Evolutionary conservation across 768 basidiomycete genomes (phyloP).

Genomic region (Suillus cothurnatus): DNA sequence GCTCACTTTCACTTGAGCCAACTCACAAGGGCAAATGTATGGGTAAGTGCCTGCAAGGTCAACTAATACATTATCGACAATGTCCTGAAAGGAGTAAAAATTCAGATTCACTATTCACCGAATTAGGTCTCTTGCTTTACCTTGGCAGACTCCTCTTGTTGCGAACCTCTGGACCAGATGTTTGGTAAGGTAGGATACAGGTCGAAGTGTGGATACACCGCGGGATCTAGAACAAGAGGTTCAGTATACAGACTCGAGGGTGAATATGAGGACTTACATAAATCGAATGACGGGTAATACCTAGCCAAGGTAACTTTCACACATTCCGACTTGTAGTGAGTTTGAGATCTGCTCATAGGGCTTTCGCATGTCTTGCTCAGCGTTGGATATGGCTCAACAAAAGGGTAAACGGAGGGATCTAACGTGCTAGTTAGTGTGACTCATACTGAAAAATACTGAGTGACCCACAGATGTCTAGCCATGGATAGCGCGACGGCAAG

Average conservation of each 20-base stretch:
- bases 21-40: constrained; percentile 11
- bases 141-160: not conserved
- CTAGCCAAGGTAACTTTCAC: constrained; percentile 6
- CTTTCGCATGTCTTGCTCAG: constrained; percentile 3
- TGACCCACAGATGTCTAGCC: constrained; percentile 28
- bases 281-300: constrained; percentile 23
- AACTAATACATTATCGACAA: constrained; percentile 2
- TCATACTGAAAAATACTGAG: not conserved
- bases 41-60: constrained; percentile 7
- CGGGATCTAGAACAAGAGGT: constrained; percentile 23
- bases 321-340: not conserved
- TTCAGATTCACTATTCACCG: not conserved
- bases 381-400: constrained; percentile 18
- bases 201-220: constrained; percentile 41
- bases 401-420: constrained; percentile 23
- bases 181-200: constrained; percentile 17
- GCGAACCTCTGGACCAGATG: not conserved
- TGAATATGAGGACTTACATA: constrained; percentile 20
- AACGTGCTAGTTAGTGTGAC: not conserved
- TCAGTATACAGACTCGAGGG: not conserved
- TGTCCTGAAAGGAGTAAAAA: not conserved
- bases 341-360: constrained; percentile 1
- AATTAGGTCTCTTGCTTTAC: not conserved
- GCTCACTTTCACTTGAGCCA: not conserved
- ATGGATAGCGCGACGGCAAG: constrained; percentile 22